Percentiles rank a stretch among this genome's conserved stretches.
These are phyloP conservation scores for Parachaetomium inaequale DNA, from an alignment of 495 filamentous ascomycete genomes.

Conservation along the genomic window DNA sequence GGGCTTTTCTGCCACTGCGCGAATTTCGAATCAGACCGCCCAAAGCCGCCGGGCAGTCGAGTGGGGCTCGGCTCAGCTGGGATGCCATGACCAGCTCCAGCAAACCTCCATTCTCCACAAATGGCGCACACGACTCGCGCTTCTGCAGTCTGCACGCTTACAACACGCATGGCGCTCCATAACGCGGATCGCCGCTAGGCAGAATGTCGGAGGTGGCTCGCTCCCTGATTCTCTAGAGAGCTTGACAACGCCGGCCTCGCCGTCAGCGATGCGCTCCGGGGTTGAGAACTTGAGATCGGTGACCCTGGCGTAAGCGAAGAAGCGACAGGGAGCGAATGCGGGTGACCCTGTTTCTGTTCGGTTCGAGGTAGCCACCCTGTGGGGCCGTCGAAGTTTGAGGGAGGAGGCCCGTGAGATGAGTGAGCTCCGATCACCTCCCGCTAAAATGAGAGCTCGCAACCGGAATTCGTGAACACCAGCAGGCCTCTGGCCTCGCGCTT, in stretches of 20 bases:
- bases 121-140: constrained; percentile 11
- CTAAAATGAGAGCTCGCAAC: constrained; percentile 4
- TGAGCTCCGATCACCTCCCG: constrained; percentile 12
- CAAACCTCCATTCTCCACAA: constrained; percentile 3
- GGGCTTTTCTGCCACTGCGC: constrained; percentile 22
- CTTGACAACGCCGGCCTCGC: neutral
- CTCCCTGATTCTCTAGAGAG: neutral
- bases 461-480: neutral
- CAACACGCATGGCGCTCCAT: constrained; percentile 9
- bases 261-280: neutral
- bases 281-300: neutral
- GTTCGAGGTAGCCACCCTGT: neutral
- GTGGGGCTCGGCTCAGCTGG: constrained; percentile 11
- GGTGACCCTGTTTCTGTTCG: constrained; percentile 4
- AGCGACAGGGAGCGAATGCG: neutral
- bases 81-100: neutral
- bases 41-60: constrained; percentile 4
- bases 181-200: constrained; percentile 11
- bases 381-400: neutral
- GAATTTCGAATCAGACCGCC: constrained; percentile 24
- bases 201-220: neutral
- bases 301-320: neutral
- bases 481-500: constrained; percentile 13
- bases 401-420: constrained; percentile 13
- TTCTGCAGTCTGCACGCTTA: neutral